These are phyloP conservation scores for Rhodamnia rubescens DNA, from an alignment of 345 rosid species.

Conservation along the genomic window DNA sequence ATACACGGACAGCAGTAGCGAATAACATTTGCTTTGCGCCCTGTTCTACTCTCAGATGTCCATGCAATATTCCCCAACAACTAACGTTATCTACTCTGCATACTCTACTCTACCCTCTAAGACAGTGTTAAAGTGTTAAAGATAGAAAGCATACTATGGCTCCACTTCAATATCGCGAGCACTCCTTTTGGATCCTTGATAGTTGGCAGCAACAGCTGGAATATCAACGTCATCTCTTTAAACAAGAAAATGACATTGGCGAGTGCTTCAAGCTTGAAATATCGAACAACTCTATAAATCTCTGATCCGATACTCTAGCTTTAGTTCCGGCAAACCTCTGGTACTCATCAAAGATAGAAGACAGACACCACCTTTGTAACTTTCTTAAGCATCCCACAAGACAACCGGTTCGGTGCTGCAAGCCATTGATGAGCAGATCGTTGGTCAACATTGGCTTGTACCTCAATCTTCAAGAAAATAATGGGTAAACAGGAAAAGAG, in stretches of 20 bases:
- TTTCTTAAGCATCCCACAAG: conserved; percentile 70
- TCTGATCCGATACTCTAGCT: conserved; percentile 58
- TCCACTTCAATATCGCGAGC: background rate
- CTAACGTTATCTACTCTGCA: background rate
- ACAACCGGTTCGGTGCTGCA: conserved; percentile 74
- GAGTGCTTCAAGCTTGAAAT: conserved; percentile 36
- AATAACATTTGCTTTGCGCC: background rate
- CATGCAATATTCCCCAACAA: background rate
- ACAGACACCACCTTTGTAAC: conserved; percentile 66
- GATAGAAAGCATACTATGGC: background rate
- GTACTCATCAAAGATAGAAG: conserved; percentile 72
- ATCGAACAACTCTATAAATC: conserved; percentile 62
- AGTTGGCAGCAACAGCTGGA: background rate
- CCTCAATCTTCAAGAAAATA: background rate
- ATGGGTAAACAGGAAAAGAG: background rate
- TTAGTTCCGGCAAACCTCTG: conserved; percentile 60
- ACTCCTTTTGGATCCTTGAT: background rate
- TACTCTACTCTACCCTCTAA: background rate
- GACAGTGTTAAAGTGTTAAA: background rate
- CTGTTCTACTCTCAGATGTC: background rate
- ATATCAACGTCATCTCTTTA: conserved; percentile 8
- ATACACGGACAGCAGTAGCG: background rate
- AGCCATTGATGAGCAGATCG: background rate
- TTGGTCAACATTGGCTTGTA: background rate
- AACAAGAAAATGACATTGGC: conserved; percentile 35